Evolutionary conservation across 1,284 basidiomycete genomes (phyloP), one percentile per base, ranked within the genome.

Genomic region (Ganoderma meredithae): DNA sequence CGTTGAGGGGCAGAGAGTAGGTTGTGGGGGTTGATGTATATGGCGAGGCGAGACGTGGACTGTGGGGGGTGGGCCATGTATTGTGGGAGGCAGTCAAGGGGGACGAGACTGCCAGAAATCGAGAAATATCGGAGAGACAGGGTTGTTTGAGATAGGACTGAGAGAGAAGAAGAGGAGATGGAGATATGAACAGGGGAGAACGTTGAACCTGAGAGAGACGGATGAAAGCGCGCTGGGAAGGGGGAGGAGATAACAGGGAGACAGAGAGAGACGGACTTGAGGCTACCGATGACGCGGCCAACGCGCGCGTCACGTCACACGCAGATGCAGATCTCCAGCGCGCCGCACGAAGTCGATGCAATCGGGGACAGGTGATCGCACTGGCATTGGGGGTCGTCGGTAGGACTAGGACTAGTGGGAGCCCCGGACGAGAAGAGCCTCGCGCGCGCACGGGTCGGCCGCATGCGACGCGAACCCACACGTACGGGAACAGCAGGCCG

Each of bases 241-340:
- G 47, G 22, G 3, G 47, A 9, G 22, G 44, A 22, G 22, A 22
- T n/a, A 9, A 36, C 36, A 6, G 12, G 22, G 8, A 47, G 44
- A 22, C 22, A 25, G 27, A 25, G 9, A 19, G 40, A 44, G 40
- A 33, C 22, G 47, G 22, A 49, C 47, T 31, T 22, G 25, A 25
- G 47, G 47, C 22, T 22, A 49, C 47, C 22, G 47, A 49, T 1
- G n/a, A 36, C 36, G 22, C 22, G 10, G 47, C 47, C 47, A 49
- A 49, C 47, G 47, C 22, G 10, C 9, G 47, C 47, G 22, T 49
- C 47, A 49, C 47, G 47, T 49, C 47, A 49, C 22, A 49, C 47
- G 47, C 53, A 55, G 53, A 55, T 17, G 53, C 53, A 33, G 53
- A 55, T 33, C 53, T 55, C 27, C 25, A 55, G 53, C 53, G 53